Conservation (phyloP, 2,329 filamentous ascomycete genomes). For the Verticillium alfalfae region DNA sequence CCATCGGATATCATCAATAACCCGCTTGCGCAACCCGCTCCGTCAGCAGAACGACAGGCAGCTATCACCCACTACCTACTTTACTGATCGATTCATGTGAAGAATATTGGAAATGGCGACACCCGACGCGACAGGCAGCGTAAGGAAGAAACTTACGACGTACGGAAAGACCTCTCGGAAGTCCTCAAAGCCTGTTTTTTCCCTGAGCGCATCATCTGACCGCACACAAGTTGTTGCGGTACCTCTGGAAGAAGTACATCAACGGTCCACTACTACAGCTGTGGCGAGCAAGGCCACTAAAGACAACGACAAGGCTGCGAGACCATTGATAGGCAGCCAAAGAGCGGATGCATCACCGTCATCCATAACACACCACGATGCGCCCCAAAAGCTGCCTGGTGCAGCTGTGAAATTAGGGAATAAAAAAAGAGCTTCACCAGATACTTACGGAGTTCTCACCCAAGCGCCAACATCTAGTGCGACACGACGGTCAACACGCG, state of each 20-base stretch:
- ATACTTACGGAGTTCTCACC: not conserved
- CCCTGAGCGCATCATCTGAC: not conserved
- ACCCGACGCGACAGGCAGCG: slow-evolving; percentile 6
- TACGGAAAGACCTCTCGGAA: slow-evolving; percentile 12
- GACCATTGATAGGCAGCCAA: not conserved
- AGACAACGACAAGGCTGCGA: not conserved
- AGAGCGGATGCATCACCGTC: not conserved
- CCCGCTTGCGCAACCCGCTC: not conserved
- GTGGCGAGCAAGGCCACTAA: not conserved
- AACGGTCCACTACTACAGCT: not conserved
- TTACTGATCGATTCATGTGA: no score
- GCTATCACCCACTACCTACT: not conserved
- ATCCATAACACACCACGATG: not conserved
- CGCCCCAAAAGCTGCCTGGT: not conserved
- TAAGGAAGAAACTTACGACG: slow-evolving; percentile 9
- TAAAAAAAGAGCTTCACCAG: not conserved
- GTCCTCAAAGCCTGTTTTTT: not conserved
- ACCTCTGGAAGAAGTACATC: not conserved
- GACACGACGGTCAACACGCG: not conserved
- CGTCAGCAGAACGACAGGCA: not conserved
- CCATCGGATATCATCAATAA: not conserved
- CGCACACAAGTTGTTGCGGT: not conserved
- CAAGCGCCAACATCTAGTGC: not conserved
- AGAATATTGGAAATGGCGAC: slow-evolving; percentile 5
- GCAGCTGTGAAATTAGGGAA: not conserved